Percentiles rank a stretch among this genome's conserved stretches.
Conservation (phyloP, 805 yeast species). For the Candida takata region DNA sequence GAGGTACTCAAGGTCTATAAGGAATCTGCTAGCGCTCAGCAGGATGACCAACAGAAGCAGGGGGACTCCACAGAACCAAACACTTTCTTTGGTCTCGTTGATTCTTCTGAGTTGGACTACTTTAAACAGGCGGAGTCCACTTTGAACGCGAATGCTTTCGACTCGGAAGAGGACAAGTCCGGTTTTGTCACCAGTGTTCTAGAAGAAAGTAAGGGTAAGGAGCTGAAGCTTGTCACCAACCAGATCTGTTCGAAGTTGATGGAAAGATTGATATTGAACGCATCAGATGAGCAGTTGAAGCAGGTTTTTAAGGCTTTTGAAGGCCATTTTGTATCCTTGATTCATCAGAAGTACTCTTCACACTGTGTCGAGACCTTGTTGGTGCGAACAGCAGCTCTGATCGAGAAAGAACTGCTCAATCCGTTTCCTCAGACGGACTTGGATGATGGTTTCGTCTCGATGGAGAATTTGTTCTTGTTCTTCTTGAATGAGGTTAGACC, state of each 20-base stretch:
- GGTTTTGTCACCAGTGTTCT: conserved; percentile 73
- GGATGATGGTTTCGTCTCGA: conserved; percentile 38
- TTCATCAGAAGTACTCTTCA: conserved; percentile 86
- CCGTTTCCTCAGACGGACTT: conserved; percentile 29
- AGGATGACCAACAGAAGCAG: conserved; percentile 2
- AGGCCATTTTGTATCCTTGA: conserved; percentile 69
- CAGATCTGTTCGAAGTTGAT: conserved; percentile 91
- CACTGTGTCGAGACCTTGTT: conserved; percentile 87
- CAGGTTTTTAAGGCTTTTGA: conserved; percentile 57
- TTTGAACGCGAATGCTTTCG: conserved; percentile 73
- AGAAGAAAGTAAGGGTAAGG: conserved; percentile 84
- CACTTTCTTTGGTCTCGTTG: conserved; percentile 82
- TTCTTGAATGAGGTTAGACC: conserved; percentile 66
- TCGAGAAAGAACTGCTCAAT: conserved; percentile 63
- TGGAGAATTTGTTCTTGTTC: conserved; percentile 59
- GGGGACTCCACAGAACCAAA: conserved; percentile 21
- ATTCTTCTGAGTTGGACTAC: conserved; percentile 77
- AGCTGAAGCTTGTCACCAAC: conserved; percentile 84
- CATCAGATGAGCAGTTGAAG: conserved; percentile 59
- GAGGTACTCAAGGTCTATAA: conserved; percentile 8
- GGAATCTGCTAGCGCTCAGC: conserved; percentile 13
- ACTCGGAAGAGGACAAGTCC: conserved; percentile 58
- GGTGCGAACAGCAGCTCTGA: conserved; percentile 63
- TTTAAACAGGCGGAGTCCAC: conserved; percentile 91
- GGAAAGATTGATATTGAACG: conserved; percentile 73